Conservation (phyloP, 306 rosid genomes). For the Fagus crenata region DNA sequence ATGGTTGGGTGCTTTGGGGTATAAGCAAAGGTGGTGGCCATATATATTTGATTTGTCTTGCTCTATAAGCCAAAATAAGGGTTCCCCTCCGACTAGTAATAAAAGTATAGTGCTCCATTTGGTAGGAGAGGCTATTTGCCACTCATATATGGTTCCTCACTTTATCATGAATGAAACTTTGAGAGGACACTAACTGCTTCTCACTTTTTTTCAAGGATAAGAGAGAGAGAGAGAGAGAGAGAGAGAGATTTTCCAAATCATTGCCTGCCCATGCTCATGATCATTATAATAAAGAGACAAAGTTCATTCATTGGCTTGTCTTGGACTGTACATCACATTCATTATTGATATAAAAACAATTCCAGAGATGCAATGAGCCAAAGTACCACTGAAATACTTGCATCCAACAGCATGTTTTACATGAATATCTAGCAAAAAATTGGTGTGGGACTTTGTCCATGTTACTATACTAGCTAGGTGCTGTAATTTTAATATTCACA, state of each 20-base stretch:
- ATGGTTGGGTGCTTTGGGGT: constrained; percentile 90
- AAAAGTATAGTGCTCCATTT: constrained; percentile 37
- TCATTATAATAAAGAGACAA: background rate
- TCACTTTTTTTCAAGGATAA: constrained; percentile 34
- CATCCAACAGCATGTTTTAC: no score
- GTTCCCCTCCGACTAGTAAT: constrained; percentile 35
- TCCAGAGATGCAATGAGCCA: no score
- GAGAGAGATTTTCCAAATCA: constrained; percentile 14
- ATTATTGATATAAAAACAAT: background rate
- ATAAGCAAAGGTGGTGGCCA: constrained; percentile 94
- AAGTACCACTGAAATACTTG: no score
- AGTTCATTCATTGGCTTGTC: background rate
- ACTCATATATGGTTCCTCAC: constrained; percentile 41
- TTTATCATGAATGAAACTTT: constrained; percentile 64
- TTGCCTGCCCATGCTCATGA: constrained; percentile 27
- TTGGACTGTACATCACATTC: background rate
- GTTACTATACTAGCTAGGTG: no score
- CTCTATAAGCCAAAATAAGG: constrained; percentile 59
- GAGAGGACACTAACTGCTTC: constrained; percentile 61
- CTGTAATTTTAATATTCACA: no score
- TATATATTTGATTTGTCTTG: constrained; percentile 66
- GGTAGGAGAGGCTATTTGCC: constrained; percentile 52
- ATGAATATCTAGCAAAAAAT: no score
- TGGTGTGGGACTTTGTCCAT: no score
- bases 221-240: constrained; percentile 22